Base-by-base conservation (phyloP, 1,284 basidiomycete species). In the Rhodotorula sp. region DNA sequence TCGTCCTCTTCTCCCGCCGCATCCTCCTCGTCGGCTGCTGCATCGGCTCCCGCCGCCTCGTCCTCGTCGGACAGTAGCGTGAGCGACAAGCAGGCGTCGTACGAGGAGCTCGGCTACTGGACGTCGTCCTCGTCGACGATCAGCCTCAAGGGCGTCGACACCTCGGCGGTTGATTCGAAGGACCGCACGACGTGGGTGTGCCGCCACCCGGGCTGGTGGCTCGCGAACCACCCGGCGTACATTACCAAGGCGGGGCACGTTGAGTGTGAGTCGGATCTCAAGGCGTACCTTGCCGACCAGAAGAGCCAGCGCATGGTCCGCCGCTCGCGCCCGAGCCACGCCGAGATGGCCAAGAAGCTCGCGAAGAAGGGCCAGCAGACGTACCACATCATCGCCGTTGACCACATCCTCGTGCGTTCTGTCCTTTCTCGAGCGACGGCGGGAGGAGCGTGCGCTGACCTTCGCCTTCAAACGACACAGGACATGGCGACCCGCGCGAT, bases 401-500 rank as follows among this genome's bases (percentile, higher is more conserved):
- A 74, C 63, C 73, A 74, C 62, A 48, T 74, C 36, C 50, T 55
- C 36, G 70, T 71, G 34, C 22, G 70, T 32, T 22, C 19, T 22
- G 7, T 17, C 36, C 19, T 55, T 46, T n/a, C 15, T 12, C 27
- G 21, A 15, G 3, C 37, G 6, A 2, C 12, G 6, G 13, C 10
- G 32, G 9, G 41, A 32, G 39, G 29, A 34, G 41, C 13, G 39
- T 17, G 5, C 37, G 32, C 39, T 44, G 3, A 25, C 25, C n/a
- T 32, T 29, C 19, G 29, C 37, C 1, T 12, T 3, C 29, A 9
- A 4, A 6, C 32, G 17, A 15, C 19, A 21, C 44, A 71, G 46
- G 67, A 74, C 63, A 74, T 74, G 73, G 66, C 67, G n/a, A 74
- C 73, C 8, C 70, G 73, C n/a, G 73, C 73, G 2, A 65, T 74